phyloP scores from a whole-genome alignment of 176 grass and related monocot species.

The Musa troglodytarum region DNA sequence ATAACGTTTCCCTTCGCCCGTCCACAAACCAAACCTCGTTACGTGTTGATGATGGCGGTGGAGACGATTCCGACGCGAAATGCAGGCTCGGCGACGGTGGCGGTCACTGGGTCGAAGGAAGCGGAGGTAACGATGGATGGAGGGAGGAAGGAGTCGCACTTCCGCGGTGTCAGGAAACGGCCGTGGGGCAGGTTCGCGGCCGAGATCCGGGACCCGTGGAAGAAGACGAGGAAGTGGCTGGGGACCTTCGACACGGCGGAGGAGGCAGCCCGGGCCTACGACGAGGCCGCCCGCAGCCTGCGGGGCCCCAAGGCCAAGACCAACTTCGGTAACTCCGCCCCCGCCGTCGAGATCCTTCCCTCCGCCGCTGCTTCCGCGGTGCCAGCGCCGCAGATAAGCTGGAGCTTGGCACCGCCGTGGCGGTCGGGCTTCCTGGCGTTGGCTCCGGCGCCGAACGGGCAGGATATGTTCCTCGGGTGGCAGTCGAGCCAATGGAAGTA shows the following conservation, averaged over 20 bases:
- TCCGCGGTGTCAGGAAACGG: conserved; percentile 19
- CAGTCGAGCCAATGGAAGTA: not conserved
- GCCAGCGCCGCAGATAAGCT: not conserved
- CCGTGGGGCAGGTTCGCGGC: conserved; percentile 23
- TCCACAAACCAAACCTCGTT: too few relatives aligned
- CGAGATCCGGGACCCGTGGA: conserved; percentile 20
- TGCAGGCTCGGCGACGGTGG: not conserved
- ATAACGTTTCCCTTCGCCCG: not conserved
- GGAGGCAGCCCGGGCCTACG: conserved; percentile 18
- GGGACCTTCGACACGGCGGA: conserved; percentile 24
- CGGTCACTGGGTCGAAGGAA: not conserved
- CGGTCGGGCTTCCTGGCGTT: not conserved
- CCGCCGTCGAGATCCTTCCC: not conserved
- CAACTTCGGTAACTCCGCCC: conserved; percentile 11
- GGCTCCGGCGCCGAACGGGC: not conserved
- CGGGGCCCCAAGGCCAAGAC: conserved; percentile 16
- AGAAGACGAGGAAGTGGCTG: conserved; percentile 25
- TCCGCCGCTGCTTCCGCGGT: not conserved
- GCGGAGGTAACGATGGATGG: not conserved
- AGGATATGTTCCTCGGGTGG: not conserved
- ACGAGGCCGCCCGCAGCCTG: conserved; percentile 19
- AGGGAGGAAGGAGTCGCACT: conserved; percentile 1
- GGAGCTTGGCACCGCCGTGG: not conserved
- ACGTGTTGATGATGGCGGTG: not conserved
- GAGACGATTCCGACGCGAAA: not conserved